These are phyloP conservation scores for Cyclotella cryptica DNA, from an alignment of 108 stramenopile species.

Conservation along the genomic window DNA sequence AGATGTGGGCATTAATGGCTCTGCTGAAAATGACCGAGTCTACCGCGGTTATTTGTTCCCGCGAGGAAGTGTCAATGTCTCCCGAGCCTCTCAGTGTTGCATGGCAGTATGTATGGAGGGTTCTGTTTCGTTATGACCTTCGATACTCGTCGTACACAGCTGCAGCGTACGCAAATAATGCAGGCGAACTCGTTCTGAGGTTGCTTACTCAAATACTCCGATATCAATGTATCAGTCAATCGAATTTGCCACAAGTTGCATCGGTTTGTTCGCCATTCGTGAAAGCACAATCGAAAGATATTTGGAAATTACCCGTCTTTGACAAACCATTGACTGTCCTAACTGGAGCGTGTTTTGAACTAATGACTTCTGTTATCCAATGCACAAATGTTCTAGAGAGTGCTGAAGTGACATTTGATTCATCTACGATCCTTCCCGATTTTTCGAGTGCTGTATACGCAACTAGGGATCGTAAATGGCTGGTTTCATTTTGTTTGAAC, in stretches of 20 bases:
- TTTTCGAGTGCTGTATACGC: conserved; percentile 1
- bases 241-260: background rate
- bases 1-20: conserved; percentile 67
- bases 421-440: conserved; percentile 7
- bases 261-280: conserved; percentile 46
- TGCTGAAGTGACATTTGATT: conserved; percentile 6
- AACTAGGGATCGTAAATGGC: conserved; percentile 33
- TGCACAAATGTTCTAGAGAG: conserved; percentile 30
- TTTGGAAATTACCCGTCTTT: conserved; percentile 72
- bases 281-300: conserved; percentile 49
- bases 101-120: conserved; percentile 74
- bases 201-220: conserved; percentile 68
- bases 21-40: conserved; percentile 69
- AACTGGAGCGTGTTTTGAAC: conserved; percentile 65
- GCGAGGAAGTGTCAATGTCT: conserved; percentile 33
- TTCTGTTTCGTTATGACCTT: conserved; percentile 66
- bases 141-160: conserved; percentile 66
- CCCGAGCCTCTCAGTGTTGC: conserved; percentile 27
- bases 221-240: conserved; percentile 57
- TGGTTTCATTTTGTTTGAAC: conserved; percentile 42
- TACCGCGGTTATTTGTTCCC: conserved; percentile 51
- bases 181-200: conserved; percentile 71
- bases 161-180: conserved; percentile 39
- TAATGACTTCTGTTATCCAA: conserved; percentile 46
- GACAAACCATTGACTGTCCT: conserved; percentile 35